Base-by-base conservation (phyloP, 805 yeast genomes). In the Spathaspora hagerdaliae region DNA sequence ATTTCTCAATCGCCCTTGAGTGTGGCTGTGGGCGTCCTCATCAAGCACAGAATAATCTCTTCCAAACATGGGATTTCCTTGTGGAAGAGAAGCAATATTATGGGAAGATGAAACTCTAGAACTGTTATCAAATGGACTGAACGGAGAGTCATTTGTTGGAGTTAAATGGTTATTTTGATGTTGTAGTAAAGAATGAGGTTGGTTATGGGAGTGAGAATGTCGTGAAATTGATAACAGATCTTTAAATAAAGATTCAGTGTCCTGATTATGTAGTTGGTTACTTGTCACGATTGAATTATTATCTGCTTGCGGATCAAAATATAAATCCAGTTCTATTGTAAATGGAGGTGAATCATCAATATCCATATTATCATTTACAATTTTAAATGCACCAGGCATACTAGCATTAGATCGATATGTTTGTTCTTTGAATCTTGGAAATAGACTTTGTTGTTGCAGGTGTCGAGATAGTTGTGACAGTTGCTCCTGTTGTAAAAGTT, bases 261-360 rank as follows among this genome's bases (percentile, higher is more conserved):
- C 47, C 27, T 43, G 45, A n/a, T 31, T 27, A 27, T 39, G 46
- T 24, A 19, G 11, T n/a, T 27, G 41, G 29, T 44, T 41, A 19
- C 38, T 43, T 6, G 48, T 43, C 6, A 43, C 35, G 7, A 43
- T 39, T 11, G 50, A 46, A 36, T 42, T 45, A 41, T 46, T 39
- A 29, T 38, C 48, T 14, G 33, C 31, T 9, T 42, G 43, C 9
- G 56, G 51, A 40, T 60, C 67, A 43, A 54, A 56, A 42, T 48
- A 60, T 36, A 56, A 29, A 34, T 65, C 67, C 61, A 60, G 64
- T 29, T 62, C 71, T 12, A 68, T 56, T 7, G 71, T 61, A 45
- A 66, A 65, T 12, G 69, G 70, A 8, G 72, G 71, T 14, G 63
- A 56, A 27, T 63, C 69, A 43, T 68, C 74, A 12, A 68, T 39